Base-by-base conservation (phyloP, 2,329 filamentous ascomycete genomes). In the Stagonosporopsis rhizophila region DNA sequence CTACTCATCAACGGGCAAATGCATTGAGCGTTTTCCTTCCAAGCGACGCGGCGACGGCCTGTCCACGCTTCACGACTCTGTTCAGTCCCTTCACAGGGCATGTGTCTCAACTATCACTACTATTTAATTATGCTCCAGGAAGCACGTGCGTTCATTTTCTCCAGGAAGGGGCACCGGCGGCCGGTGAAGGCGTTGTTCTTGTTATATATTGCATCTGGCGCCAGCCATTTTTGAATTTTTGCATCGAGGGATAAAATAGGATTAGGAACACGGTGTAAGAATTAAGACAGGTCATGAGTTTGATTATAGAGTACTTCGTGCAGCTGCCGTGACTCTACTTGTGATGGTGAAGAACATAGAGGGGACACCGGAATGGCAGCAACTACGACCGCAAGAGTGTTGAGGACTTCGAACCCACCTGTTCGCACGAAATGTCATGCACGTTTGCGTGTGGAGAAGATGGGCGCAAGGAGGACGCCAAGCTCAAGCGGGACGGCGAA, bases 1-100 rank as follows among this genome's bases (percentile, higher is more conserved):
- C 51, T 69, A 15, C 56, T 58, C 27, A 28, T 58, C 44, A 58
- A 49, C 17, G 55, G 55, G 11, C 55, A 58, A 45, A 37, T 58
- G 49, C 55, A 58, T 34, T 58, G 45, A 48, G 44, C 25, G 20
- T 8, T 22, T 19, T 39, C 23, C 19, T 6, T 45, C 27, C n/a
- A 7, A 27, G 19, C 15, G 47, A 51, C 34, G 41, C 27, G 38
- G 44, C 42, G 40, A 58, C 55, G 49, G 55, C 50, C 49, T 58
- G 38, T 41, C 44, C 27, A 52, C 40, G 55, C 44, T 48, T 58
- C 49, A 58, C 49, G 55, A 58, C 55, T 58, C 23, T 44, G 41
- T 58, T 53, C 39, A 48, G 48, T 38, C 49, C 49, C 20, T 27
- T 17, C 22, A n/a, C 23, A 46, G 48, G 55, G 55, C 44, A 35